Base-by-base conservation (phyloP, 441 rosid species). In the Brassica balearica region DNA sequence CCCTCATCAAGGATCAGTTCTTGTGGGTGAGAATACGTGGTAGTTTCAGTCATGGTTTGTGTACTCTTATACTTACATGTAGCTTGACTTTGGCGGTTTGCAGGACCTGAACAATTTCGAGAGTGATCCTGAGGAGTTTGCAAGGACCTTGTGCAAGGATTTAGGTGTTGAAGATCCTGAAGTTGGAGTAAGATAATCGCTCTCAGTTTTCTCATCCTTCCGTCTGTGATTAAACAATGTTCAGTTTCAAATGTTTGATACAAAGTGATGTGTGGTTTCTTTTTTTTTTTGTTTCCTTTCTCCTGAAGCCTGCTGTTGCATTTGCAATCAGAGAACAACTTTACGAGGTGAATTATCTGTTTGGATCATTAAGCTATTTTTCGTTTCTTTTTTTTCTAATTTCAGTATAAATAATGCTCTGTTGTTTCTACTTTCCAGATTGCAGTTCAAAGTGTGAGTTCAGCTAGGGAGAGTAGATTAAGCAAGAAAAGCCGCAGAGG, bases 251-350 rank as follows among this genome's bases (percentile, higher is more conserved):
- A 71, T 0, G 2, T 58, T 64, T 75, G 46, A 71, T 43, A 9
- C 69, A 59, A 59, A 55, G 23, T 75, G 69, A 11, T 34, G 8
- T 71, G 65, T 75, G 69, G 38, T 66, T 59, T 34, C n/a, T 10
- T 43, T 41, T 41, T 1, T 41, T 43, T 3, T 43, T 43, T 3
- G 2, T 15, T 66, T 75, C 68, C 3, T 11, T 74, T 76, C 19
- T 10, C 34, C 65, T 82, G 80, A 89, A 91, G 97, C 97, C 97
- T 71, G 98, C 98, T 69, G 78, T 95, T 83, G 96, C 97, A 69
- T 92, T 91, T 80, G 96, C 97, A 69, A 91, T 94, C 56, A 89
- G 97, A 84, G 97, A 92, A 84, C 96, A 95, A 74, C 89, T 95
- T 66, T 93, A 91, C 61, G 96, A 95, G 99, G 99, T 95, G 55